Conservation (phyloP, 768 basidiomycete species). For the Termitomyces sp. region DNA sequence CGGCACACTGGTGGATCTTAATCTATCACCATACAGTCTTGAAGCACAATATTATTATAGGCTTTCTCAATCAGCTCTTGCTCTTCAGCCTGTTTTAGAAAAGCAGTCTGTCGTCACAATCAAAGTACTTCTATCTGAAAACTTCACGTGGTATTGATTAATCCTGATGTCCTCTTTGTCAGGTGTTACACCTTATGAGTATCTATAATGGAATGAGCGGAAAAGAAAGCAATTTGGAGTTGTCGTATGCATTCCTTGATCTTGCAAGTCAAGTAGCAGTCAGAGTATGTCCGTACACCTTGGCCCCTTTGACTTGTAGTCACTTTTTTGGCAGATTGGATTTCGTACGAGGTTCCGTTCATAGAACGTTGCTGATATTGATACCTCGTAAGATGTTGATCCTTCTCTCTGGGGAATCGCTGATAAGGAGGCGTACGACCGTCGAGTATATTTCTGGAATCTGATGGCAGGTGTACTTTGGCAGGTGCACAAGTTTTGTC, state of each 20-base stretch:
- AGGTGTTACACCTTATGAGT: slow-evolving; percentile 51
- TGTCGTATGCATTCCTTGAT: slow-evolving; percentile 42
- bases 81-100: slow-evolving; percentile 40
- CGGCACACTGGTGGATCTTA: slow-evolving; percentile 45
- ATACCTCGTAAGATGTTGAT: slow-evolving; percentile 36
- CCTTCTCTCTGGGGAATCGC: slow-evolving; percentile 48
- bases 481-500: slow-evolving; percentile 34
- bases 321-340: slow-evolving; percentile 32
- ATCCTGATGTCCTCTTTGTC: background rate
- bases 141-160: background rate
- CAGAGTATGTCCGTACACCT: slow-evolving; percentile 29
- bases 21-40: slow-evolving; percentile 42
- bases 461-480: slow-evolving; percentile 44
- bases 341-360: slow-evolving; percentile 31
- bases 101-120: slow-evolving; percentile 44
- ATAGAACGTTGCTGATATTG: background rate
- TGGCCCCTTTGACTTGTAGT: slow-evolving; percentile 1
- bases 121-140: slow-evolving; percentile 24
- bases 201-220: slow-evolving; percentile 53
- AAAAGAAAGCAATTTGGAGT: slow-evolving; percentile 46
- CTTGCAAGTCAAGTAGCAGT: slow-evolving; percentile 46
- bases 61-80: slow-evolving; percentile 42
- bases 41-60: slow-evolving; percentile 52
- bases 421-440: slow-evolving; percentile 48
- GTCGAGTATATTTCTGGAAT: slow-evolving; percentile 55